A percentile compares a stretch with the other conserved stretches of the same genome.
phyloP scores from a whole-genome alignment of 106 monocot species.

The Dendrobium catenatum region DNA sequence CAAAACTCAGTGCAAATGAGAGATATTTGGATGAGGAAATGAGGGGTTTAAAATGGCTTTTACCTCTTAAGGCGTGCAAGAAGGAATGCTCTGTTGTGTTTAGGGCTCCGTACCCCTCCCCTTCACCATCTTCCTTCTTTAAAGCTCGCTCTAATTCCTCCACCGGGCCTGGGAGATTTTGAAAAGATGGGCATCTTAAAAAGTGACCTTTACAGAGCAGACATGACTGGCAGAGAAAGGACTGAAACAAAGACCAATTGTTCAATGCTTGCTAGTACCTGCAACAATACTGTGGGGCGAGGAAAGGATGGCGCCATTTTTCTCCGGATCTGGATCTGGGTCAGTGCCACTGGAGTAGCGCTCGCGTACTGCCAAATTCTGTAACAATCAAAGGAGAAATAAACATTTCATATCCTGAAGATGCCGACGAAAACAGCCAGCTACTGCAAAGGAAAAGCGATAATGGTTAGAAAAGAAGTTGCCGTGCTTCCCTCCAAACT shows the following conservation, averaged over 20 bases:
- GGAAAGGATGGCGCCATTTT: not conserved
- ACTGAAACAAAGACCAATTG: not conserved
- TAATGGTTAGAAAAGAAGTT: not conserved
- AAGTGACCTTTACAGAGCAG: not conserved
- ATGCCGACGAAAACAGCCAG: constrained; percentile 1
- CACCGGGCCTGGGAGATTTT: not conserved
- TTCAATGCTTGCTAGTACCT: not conserved
- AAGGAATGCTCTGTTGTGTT: constrained; percentile 23
- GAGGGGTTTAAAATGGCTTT: not conserved
- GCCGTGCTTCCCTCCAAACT: not conserved
- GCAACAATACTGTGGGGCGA: constrained; percentile 1
- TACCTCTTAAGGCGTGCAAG: constrained; percentile 26
- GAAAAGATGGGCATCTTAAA: not conserved
- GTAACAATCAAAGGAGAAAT: constrained; percentile 7
- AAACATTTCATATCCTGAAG: constrained; percentile 1
- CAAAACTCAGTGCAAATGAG: not conserved
- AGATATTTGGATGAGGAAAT: not conserved
- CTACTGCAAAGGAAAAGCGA: not conserved
- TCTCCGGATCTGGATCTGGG: constrained; percentile 25
- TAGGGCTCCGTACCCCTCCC: constrained; percentile 2
- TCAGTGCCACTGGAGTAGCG: constrained; percentile 1
- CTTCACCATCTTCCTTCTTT: not conserved
- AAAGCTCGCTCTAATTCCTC: constrained; percentile 1
- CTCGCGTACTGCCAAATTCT: constrained; percentile 24
- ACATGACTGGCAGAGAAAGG: not conserved